phyloP scores from a whole-genome alignment of 2,329 filamentous ascomycete species.

The Chaetomium strumarium region DNA sequence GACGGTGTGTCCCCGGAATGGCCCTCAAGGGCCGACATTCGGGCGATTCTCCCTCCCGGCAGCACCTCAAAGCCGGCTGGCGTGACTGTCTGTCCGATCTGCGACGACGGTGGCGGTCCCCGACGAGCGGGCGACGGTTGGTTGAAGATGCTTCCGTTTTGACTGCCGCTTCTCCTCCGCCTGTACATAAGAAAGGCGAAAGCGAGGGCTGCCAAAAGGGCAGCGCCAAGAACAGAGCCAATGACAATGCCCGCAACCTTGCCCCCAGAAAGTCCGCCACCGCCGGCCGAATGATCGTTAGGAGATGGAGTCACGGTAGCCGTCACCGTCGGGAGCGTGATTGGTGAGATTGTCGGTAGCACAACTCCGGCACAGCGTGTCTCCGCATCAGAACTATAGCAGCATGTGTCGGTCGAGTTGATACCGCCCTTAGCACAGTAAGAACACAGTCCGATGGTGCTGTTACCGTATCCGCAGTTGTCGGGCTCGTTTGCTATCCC shows the following conservation, averaged over 20 bases:
- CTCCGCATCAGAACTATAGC: constrained; percentile 73
- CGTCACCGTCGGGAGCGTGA: constrained; percentile 50
- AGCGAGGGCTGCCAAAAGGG: constrained; percentile 45
- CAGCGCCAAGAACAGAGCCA: constrained; percentile 66
- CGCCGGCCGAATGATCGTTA: constrained; percentile 35
- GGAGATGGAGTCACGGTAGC: constrained; percentile 38
- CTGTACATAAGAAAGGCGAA: constrained; percentile 59
- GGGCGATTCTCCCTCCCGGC: constrained; percentile 82
- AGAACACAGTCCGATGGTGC: constrained; percentile 70
- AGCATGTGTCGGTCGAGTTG: constrained; percentile 94
- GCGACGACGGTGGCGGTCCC: constrained; percentile 37
- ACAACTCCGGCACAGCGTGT: constrained; percentile 67
- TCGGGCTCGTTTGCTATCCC: constrained; percentile 74
- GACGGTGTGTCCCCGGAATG: constrained; percentile 58
- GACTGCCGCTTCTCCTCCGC: constrained; percentile 52
- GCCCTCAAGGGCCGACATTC: constrained; percentile 90
- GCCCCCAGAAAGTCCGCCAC: constrained; percentile 62
- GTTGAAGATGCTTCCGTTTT: constrained; percentile 75
- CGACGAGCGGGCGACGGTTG: constrained; percentile 71
- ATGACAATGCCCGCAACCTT: constrained; percentile 87
- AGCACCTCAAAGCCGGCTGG: constrained; percentile 64
- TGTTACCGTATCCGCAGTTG: constrained; percentile 78
- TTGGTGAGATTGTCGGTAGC: constrained; percentile 67
- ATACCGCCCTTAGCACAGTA: constrained; percentile 79
- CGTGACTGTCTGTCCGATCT: constrained; percentile 29